Conservation (phyloP, 2,329 filamentous ascomycete species). For the Pleoardoris graminearum region DNA sequence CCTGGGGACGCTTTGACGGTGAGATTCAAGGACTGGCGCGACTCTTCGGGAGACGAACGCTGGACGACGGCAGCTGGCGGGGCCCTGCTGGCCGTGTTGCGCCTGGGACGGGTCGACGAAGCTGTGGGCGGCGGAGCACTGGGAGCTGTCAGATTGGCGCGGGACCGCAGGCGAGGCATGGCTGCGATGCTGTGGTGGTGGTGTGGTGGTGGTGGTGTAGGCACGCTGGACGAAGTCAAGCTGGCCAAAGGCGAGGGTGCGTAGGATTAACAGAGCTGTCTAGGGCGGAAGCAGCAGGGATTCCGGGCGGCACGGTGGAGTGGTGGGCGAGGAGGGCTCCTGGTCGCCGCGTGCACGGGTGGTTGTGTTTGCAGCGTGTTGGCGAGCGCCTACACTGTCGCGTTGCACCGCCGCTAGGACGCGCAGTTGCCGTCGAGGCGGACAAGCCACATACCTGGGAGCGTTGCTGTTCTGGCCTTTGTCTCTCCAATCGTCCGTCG, state of each 20-base stretch:
- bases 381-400: not conserved
- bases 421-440: conserved; percentile 3
- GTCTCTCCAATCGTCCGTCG: conserved; percentile 37
- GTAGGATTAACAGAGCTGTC: conserved; percentile 6
- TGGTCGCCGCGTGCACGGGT: not conserved
- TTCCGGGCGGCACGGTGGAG: not conserved
- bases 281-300: conserved; percentile 3
- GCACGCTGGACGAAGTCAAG: not conserved
- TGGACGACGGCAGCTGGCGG: conserved; percentile 44
- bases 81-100: conserved; percentile 40
- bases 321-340: not conserved
- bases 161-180: conserved; percentile 45
- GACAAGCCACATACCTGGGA: conserved; percentile 33
- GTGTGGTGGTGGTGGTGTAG: conserved; percentile 2
- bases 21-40: conserved; percentile 52
- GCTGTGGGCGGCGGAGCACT: conserved; percentile 42
- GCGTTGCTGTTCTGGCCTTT: conserved; percentile 37
- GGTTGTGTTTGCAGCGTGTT: not conserved
- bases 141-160: conserved; percentile 40
- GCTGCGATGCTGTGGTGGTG: conserved; percentile 21
- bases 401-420: conserved; percentile 11
- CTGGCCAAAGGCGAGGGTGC: not conserved
- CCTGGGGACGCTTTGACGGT: conserved; percentile 56
- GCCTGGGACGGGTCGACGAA: conserved; percentile 44
- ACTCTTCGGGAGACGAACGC: conserved; percentile 47